These are phyloP conservation scores for Basidiobolus meristosporus DNA, from an alignment of 371 early-diverging fungal species.

Conservation along the genomic window DNA sequence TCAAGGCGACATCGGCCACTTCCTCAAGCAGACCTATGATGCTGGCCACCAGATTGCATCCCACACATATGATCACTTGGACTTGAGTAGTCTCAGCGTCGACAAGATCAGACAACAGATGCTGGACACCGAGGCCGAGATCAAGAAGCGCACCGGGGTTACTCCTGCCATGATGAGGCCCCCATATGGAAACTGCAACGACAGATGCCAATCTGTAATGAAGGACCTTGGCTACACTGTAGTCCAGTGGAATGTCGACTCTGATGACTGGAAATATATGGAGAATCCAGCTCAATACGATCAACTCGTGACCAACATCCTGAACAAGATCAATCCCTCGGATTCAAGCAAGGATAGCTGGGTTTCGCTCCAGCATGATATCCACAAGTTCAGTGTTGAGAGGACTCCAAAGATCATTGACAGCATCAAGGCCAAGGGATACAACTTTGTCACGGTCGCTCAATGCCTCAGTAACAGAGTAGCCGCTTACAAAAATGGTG, in stretches of 20 bases:
- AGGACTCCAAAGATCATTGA: constrained; percentile 1
- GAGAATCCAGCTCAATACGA: too few species aligned
- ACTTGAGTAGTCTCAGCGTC: constrained; percentile 15
- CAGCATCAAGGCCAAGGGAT: constrained; percentile 1
- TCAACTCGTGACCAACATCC: too few species aligned
- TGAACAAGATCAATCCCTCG: too few species aligned
- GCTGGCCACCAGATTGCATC: constrained; percentile 27
- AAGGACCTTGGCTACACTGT: constrained; percentile 13
- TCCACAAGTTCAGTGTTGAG: constrained; percentile 1
- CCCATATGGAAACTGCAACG: too few species aligned
- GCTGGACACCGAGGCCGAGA: too few species aligned
- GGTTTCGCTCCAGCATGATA: constrained; percentile 4
- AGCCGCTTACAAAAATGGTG: too few species aligned
- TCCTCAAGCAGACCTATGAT: constrained; percentile 13
- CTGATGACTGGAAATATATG: constrained; percentile 2
- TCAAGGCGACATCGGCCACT: constrained; percentile 6
- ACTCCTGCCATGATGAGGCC: too few species aligned
- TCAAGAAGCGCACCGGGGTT: too few species aligned
- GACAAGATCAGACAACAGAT: constrained; percentile 7
- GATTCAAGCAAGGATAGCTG: neutral
- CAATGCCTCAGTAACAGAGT: constrained; percentile 1
- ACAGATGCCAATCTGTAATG: constrained; percentile 4
- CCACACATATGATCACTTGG: constrained; percentile 23
- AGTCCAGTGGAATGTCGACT: constrained; percentile 18
- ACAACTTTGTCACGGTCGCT: constrained; percentile 5